Conservation (phyloP, 148 eudicot species). For the Vaccinium corymbosum region DNA sequence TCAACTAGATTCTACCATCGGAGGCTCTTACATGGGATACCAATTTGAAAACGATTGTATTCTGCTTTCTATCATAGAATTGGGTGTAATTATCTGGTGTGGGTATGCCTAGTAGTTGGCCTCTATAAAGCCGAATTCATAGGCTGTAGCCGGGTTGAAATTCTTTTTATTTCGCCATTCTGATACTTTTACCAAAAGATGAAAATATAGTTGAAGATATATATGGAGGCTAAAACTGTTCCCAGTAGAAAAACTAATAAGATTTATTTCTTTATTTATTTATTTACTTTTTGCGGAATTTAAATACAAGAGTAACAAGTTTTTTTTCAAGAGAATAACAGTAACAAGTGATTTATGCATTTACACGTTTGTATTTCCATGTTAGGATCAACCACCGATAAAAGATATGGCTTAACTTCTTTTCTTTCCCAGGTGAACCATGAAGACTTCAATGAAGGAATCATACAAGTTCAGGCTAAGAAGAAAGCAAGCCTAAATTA, state of each 20-base stretch:
- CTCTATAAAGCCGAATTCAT: no score
- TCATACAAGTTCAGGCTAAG: constrained; percentile 95
- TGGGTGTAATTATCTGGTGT: no score
- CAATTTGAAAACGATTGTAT: no score
- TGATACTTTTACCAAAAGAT: background rate
- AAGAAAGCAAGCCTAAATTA: constrained; percentile 96
- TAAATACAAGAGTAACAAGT: no score
- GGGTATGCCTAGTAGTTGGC: no score
- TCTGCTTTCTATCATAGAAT: no score
- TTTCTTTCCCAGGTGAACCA: constrained; percentile 63
- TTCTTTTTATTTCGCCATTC: background rate
- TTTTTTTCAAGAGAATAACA: background rate
- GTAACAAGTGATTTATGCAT: background rate
- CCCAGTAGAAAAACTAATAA: background rate
- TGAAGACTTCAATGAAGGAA: constrained; percentile 97
- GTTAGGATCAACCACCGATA: background rate
- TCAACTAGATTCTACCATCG: background rate
- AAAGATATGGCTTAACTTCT: background rate
- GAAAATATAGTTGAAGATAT: background rate
- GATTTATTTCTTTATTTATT: background rate
- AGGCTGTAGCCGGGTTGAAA: no score
- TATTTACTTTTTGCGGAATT: background rate
- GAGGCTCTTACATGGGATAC: no score
- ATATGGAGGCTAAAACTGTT: background rate
- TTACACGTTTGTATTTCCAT: background rate